Evolutionary conservation across 1,284 basidiomycete species (phyloP), one percentile per base, ranked within the genome.

Genomic region (Entoloma clypeatum): DNA sequence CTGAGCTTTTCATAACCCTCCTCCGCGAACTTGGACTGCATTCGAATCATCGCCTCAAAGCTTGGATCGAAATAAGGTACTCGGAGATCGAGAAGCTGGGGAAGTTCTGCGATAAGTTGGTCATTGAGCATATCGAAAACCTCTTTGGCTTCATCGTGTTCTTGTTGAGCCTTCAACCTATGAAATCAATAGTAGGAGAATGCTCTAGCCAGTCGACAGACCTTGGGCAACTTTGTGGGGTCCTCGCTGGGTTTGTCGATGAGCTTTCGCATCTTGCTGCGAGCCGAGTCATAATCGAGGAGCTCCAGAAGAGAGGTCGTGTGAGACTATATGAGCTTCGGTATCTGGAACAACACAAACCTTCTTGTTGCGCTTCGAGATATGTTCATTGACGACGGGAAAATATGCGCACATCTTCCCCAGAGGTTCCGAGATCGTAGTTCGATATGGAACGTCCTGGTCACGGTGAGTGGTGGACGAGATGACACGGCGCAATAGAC

Each of bases 1-100:
- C 93, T 90, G 41, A 99, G 75, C 68, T 96, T 98, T 69, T 99
- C 94, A 62, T 99, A 99, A 0, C 92, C 96, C 56, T 98, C 94
- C 61, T 97, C 90, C 1, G 94, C 92, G 58, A 97, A 97, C 57
- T 93, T 92, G 59, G 90, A 81, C 63, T 99, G 95, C 78, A 96
- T 91, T 29, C 96, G 79, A 54, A 97, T 91, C 95, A 99, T 98
- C 23, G 95, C 91, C 65, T 99, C 96, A 61, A 99, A 98, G 52
- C 89, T 93, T 1, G 96, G 96, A 63, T 99, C 95, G 48, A 99
- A 90, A 72, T 92, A 99, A 5, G 96, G 95, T 29, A 99, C 86
- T 25, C 96, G 86, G 17, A 98, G 79, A 56, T 98, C 93, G 34
- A 99, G 79, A 19, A 99, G 69, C 54, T 95, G 82, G 0, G 96